Evolutionary conservation across 2,329 filamentous ascomycete genomes (phyloP).

Genomic region (Talaromyces sp.): DNA sequence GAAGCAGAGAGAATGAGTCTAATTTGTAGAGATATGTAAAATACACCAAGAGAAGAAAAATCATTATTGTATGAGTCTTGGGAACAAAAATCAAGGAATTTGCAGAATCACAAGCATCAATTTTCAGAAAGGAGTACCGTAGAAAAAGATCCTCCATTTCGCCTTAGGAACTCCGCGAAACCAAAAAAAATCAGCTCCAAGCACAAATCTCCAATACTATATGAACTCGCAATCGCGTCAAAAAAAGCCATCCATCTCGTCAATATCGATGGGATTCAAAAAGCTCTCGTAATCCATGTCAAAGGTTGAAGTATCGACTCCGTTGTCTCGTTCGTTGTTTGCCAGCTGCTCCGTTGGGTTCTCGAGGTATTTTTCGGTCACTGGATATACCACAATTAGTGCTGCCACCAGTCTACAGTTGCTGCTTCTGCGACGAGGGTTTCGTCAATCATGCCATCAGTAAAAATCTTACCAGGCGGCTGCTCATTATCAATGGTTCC

Average conservation of each 20-base stretch:
- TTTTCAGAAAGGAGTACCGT: too few relatives aligned
- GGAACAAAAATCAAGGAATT: not conserved
- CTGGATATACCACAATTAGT: conserved; percentile 7
- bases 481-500: conserved; percentile 2
- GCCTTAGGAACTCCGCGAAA: not conserved
- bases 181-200: not conserved
- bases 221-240: not conserved
- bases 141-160: not conserved
- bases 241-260: not conserved
- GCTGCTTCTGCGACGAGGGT: conserved; percentile 8
- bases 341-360: not conserved
- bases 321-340: not conserved
- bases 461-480: conserved; percentile 15
- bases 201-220: not conserved
- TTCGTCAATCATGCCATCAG: conserved; percentile 8
- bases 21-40: not conserved
- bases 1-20: not conserved
- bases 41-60: not conserved
- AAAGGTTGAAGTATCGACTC: not conserved
- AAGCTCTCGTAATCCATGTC: conserved; percentile 6
- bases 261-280: not conserved
- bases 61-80: not conserved
- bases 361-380: not conserved
- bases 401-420: conserved; percentile 13
- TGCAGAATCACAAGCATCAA: not conserved